These are phyloP conservation scores for Pichia sp. DNA, from an alignment of 1,139 yeast genomes.

Conservation along the genomic window DNA sequence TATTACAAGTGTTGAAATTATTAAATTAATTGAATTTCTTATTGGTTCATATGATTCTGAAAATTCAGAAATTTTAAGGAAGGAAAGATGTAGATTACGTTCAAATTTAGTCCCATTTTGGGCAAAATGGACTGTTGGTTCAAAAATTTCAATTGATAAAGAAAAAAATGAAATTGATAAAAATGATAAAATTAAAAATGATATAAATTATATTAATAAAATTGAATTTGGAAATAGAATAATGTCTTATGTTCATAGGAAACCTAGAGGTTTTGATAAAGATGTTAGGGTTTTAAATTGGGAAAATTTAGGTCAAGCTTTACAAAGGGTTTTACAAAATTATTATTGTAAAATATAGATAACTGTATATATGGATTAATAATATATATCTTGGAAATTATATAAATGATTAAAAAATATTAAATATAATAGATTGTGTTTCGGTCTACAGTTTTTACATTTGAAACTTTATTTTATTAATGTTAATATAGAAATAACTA, in stretches of 20 bases:
- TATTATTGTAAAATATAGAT: constrained; percentile 33
- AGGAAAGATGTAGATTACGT: constrained; percentile 58
- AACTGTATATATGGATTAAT: too few species aligned
- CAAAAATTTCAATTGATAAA: too few species aligned
- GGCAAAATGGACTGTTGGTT: constrained; percentile 48
- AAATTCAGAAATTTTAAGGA: constrained; percentile 45
- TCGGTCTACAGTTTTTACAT: too few species aligned
- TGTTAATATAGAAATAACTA: too few species aligned
- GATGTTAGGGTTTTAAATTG: constrained; percentile 58
- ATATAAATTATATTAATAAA: too few species aligned
- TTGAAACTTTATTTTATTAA: too few species aligned
- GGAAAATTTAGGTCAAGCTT: constrained; percentile 55
- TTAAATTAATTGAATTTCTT: constrained; percentile 54
- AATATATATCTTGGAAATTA: too few species aligned
- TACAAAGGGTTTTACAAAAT: constrained; percentile 56
- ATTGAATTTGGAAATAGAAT: constrained; percentile 40
- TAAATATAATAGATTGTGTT: too few species aligned
- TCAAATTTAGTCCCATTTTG: constrained; percentile 64
- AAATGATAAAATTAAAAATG: too few species aligned
- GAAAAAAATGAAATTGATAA: too few species aligned
- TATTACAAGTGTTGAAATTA: constrained; percentile 61
- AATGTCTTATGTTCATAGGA: constrained; percentile 57
- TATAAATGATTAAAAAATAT: too few species aligned
- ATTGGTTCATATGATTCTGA: constrained; percentile 41
- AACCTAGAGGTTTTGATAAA: constrained; percentile 63